Conservation (phyloP, 257 asterid genomes). For the Handroanthus guayacan region DNA sequence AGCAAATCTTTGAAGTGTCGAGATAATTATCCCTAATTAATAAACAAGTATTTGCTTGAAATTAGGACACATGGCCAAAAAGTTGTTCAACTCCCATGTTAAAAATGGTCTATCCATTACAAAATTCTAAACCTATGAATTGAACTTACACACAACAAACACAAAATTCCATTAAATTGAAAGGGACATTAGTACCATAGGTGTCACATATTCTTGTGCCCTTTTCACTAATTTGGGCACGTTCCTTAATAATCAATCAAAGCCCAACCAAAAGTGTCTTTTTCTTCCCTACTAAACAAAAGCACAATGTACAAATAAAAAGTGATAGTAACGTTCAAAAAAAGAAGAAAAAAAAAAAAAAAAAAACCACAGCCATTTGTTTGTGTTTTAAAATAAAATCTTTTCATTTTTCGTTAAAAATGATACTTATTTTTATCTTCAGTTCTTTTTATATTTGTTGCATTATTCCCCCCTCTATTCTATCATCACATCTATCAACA, state of each 20-base stretch:
- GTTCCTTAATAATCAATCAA: neutral
- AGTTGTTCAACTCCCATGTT: conserved; percentile 19
- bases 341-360: neutral
- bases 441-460: too few relatives aligned
- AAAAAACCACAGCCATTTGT: too few relatives aligned
- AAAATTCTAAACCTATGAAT: conserved; percentile 19
- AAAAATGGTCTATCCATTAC: neutral
- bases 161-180: conserved; percentile 19
- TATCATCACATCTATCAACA: too few relatives aligned
- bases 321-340: neutral
- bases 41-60: neutral
- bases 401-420: too few relatives aligned
- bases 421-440: too few relatives aligned
- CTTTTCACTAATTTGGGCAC: neutral
- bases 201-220: neutral
- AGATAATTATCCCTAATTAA: too few relatives aligned
- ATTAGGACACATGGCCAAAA: conserved; percentile 16
- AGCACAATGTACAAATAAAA: neutral
- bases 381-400: too few relatives aligned
- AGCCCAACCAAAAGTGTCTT: neutral
- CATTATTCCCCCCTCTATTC: too few relatives aligned
- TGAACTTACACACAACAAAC: conserved; percentile 4
- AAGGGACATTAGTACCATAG: conserved; percentile 21
- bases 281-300: neutral
- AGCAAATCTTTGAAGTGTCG: too few relatives aligned